Conservation (phyloP, 2,329 filamentous ascomycete species). For the Colletotrichum spaethianum region DNA sequence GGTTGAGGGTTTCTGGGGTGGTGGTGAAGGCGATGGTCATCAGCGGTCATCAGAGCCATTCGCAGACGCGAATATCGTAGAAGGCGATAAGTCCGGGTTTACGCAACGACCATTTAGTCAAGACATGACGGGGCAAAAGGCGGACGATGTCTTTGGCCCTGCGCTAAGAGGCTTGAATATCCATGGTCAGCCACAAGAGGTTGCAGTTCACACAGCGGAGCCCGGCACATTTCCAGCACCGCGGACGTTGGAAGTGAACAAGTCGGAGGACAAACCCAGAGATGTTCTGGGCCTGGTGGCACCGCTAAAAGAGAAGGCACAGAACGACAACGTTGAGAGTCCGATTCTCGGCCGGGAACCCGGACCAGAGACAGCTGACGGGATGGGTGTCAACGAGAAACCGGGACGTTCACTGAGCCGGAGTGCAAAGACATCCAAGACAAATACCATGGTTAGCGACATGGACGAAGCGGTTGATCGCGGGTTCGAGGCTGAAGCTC, state of each 20-base stretch:
- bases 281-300: constrained; percentile 29
- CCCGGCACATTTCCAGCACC: not conserved
- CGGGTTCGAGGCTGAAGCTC: constrained; percentile 49
- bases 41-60: not conserved
- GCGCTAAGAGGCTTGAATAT: not conserved
- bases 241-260: not conserved
- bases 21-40: not conserved
- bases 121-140: constrained; percentile 1
- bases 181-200: not conserved
- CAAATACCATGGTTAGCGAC: constrained; percentile 34
- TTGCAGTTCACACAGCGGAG: not conserved
- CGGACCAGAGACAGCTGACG: constrained; percentile 1
- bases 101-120: not conserved
- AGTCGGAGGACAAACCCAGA: constrained; percentile 26
- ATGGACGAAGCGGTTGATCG: constrained; percentile 41
- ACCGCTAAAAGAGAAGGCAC: constrained; percentile 44
- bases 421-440: not conserved
- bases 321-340: constrained; percentile 53
- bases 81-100: not conserved
- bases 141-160: constrained; percentile 31
- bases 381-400: not conserved
- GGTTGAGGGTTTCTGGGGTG: constrained; percentile 52
- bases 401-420: constrained; percentile 7
- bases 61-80: not conserved
- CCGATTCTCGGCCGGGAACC: constrained; percentile 53